Conservation (phyloP, 2,329 filamentous ascomycete genomes). For the Hortaea sp. region DNA sequence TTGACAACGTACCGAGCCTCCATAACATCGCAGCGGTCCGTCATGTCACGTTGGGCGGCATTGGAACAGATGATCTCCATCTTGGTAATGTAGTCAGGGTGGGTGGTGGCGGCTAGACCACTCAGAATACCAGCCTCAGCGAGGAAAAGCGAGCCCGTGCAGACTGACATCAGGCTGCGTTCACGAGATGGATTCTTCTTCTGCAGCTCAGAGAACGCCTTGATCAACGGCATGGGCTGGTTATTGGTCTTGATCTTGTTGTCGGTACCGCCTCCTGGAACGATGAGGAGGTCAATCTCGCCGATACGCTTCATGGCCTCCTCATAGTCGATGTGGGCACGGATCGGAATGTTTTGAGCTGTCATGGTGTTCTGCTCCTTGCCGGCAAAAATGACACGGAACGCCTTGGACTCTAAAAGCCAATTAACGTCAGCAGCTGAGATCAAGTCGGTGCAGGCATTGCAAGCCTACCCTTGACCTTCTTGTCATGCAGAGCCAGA, state of each 20-base stretch:
- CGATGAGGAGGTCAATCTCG: constrained; percentile 69
- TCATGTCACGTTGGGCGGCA: constrained; percentile 56
- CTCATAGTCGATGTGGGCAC: constrained; percentile 66
- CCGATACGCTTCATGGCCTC: constrained; percentile 63
- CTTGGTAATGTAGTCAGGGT: constrained; percentile 68
- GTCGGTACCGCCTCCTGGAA: constrained; percentile 62
- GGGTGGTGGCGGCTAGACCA: constrained; percentile 71
- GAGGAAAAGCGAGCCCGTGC: constrained; percentile 68
- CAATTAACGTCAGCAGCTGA: constrained; percentile 5
- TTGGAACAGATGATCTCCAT: constrained; percentile 75
- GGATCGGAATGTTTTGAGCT: constrained; percentile 57
- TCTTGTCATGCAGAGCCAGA: constrained; percentile 43
- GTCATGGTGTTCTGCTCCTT: constrained; percentile 38
- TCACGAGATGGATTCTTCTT: constrained; percentile 69
- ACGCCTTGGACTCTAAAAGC: constrained; percentile 39
- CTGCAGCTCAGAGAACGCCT: constrained; percentile 68
- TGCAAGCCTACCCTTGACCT: constrained; percentile 37
- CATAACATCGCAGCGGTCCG: constrained; percentile 71
- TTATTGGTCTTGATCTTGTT: constrained; percentile 56
- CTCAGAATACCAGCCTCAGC: constrained; percentile 67
- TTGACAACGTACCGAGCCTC: constrained; percentile 84
- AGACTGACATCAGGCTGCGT: constrained; percentile 70
- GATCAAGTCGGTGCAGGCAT: too few relatives aligned
- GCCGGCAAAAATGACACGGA: constrained; percentile 44
- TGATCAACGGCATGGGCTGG: constrained; percentile 61